Percentiles rank a stretch among this genome's conserved stretches.
phyloP scores from a whole-genome alignment of 257 asterid genomes.

The Prunella vulgaris region DNA sequence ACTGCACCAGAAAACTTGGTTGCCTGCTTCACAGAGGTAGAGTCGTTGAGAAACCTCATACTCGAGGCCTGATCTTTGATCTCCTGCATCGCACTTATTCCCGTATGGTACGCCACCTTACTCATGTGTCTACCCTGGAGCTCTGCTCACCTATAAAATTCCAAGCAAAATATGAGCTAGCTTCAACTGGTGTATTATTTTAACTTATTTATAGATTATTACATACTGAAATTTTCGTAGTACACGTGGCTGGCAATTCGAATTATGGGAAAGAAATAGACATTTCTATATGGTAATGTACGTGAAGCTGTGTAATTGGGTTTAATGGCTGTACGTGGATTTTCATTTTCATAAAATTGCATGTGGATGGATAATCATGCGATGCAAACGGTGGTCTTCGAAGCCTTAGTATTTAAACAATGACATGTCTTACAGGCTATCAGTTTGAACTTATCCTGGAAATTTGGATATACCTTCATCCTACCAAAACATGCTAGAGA shows the following conservation, averaged over 20 bases:
- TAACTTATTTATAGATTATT: background rate
- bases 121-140: conserved; percentile 22
- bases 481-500: background rate
- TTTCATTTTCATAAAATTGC: background rate
- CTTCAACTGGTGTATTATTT: too few species aligned
- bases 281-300: too few species aligned
- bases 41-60: conserved; percentile 18
- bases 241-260: too few species aligned
- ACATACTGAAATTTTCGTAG: background rate
- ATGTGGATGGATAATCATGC: background rate
- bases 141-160: background rate
- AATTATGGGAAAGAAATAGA: too few species aligned
- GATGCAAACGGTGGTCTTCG: background rate
- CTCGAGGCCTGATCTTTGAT: conserved; percentile 38
- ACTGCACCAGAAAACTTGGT: conserved; percentile 33
- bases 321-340: background rate
- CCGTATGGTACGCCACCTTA: conserved; percentile 27
- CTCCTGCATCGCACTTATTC: conserved; percentile 46
- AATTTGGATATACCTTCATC: conserved; percentile 13
- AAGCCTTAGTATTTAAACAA: too few species aligned
- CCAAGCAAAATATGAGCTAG: background rate
- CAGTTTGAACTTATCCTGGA: background rate
- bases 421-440: background rate
- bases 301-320: background rate
- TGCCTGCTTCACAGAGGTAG: conserved; percentile 27